Percentiles rank a stretch among this genome's conserved stretches.
Evolutionary conservation across 768 basidiomycete species (phyloP).

Genomic region (Boletus rubropictus): DNA sequence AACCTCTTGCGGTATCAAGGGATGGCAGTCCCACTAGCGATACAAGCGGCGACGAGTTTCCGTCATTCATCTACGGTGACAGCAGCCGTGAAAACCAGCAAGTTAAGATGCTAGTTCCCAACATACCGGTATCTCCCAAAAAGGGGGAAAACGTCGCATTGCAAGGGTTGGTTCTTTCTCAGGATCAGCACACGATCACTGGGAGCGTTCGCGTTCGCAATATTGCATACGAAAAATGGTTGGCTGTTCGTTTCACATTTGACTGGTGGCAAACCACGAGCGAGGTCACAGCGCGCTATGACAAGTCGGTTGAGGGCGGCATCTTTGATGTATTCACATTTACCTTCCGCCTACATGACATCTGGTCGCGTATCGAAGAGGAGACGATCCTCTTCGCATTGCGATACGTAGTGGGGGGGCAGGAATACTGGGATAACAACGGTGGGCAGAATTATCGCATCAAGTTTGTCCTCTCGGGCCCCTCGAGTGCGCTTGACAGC

Average conservation of each 20-base stretch:
- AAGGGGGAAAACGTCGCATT: slow-evolving; percentile 44
- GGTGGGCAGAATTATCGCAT: slow-evolving; percentile 70
- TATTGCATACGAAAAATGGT: slow-evolving; percentile 79
- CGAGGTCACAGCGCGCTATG: slow-evolving; percentile 79
- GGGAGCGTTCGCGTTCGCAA: slow-evolving; percentile 80
- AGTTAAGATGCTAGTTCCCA: slow-evolving; percentile 58
- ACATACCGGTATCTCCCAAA: slow-evolving; percentile 51
- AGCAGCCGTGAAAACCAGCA: slow-evolving; percentile 30
- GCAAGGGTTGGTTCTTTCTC: slow-evolving; percentile 48
- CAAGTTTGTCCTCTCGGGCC: slow-evolving; percentile 43
- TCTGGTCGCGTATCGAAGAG: slow-evolving; percentile 70
- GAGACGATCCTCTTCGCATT: slow-evolving; percentile 79
- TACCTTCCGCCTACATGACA: slow-evolving; percentile 68
- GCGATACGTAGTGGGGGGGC: slow-evolving; percentile 60
- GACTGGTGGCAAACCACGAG: slow-evolving; percentile 96
- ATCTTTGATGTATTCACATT: slow-evolving; percentile 72
- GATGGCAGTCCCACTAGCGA: slow-evolving; percentile 85
- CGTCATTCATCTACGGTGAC: slow-evolving; percentile 58
- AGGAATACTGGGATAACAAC: slow-evolving; percentile 94
- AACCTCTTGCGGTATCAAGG: slow-evolving; percentile 87
- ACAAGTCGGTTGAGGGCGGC: slow-evolving; percentile 35
- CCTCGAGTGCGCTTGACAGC: slow-evolving; percentile 32
- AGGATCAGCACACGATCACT: slow-evolving; percentile 50
- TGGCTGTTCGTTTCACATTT: slow-evolving; percentile 87
- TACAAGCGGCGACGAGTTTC: slow-evolving; percentile 77